phyloP scores from a whole-genome alignment of 352 stramenopile species.

The Globisporangium okanoganense region DNA sequence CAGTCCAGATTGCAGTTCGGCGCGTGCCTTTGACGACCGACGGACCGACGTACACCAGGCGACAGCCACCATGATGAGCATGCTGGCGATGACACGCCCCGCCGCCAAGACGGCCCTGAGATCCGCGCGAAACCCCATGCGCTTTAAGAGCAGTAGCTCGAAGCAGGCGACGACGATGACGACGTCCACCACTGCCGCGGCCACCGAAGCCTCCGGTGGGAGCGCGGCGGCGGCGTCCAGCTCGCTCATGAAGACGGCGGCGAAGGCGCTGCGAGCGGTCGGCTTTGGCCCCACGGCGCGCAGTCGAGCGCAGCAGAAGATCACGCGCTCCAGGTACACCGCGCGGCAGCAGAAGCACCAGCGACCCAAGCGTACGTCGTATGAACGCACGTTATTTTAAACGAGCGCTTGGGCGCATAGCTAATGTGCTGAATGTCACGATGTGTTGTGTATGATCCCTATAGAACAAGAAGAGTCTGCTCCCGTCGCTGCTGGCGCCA shows the following conservation, averaged over 20 bases:
- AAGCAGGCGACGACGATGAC: neutral
- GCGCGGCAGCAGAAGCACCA: slow-evolving; percentile 12
- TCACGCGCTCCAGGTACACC: slow-evolving; percentile 9
- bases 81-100: slow-evolving; percentile 13
- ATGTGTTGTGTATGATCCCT: neutral
- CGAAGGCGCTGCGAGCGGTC: slow-evolving; percentile 21
- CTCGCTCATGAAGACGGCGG: slow-evolving; percentile 15
- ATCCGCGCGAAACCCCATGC: neutral
- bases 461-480: neutral
- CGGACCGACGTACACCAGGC: neutral
- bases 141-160: slow-evolving; percentile 14
- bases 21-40: neutral
- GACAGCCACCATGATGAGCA: slow-evolving; percentile 10
- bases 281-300: slow-evolving; percentile 23
- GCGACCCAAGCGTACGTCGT: neutral
- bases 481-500: neutral
- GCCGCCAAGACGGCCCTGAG: neutral
- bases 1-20: slow-evolving; percentile 7
- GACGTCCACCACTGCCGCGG: slow-evolving; percentile 1
- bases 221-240: neutral
- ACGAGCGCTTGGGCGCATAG: neutral
- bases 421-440: neutral
- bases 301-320: slow-evolving; percentile 21
- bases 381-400: neutral
- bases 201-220: neutral